Percentiles rank a stretch among this genome's conserved stretches.
phyloP scores from a whole-genome alignment of 2,329 filamentous ascomycete species.

The Keithomyces neogunnii region DNA sequence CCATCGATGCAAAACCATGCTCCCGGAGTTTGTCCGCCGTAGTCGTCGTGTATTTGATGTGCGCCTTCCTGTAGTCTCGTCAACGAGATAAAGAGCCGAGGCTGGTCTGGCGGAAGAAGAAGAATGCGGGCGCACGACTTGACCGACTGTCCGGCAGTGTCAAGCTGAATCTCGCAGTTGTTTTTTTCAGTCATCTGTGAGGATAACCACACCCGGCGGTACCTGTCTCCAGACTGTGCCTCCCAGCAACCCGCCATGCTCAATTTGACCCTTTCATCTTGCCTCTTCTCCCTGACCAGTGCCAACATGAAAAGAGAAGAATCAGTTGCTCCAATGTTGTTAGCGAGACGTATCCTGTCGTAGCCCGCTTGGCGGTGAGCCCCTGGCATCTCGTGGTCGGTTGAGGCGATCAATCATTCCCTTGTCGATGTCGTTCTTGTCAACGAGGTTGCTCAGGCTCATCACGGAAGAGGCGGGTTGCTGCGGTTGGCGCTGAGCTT shows the following conservation, averaged over 20 bases:
- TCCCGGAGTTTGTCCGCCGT: conserved; percentile 2
- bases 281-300: background rate
- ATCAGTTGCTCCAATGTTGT: background rate
- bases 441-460: conserved; percentile 44
- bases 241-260: no score
- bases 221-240: background rate
- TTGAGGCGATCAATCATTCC: conserved; percentile 47
- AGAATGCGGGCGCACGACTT: conserved; percentile 2
- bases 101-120: background rate
- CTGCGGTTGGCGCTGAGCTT: conserved; percentile 14
- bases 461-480: conserved; percentile 33
- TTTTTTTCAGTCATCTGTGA: background rate
- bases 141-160: conserved; percentile 14
- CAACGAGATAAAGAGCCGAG: conserved; percentile 9
- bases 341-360: conserved; percentile 8
- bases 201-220: background rate
- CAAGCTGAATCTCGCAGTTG: conserved; percentile 1
- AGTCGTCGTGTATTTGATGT: conserved; percentile 1
- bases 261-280: background rate
- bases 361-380: conserved; percentile 1
- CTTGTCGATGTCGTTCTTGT: conserved; percentile 45
- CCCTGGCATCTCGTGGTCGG: conserved; percentile 19
- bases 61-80: conserved; percentile 9
- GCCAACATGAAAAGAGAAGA: background rate
- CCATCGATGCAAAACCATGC: conserved; percentile 4